These are phyloP conservation scores for Trametes punicea DNA, from an alignment of 768 basidiomycete genomes.

Conservation along the genomic window DNA sequence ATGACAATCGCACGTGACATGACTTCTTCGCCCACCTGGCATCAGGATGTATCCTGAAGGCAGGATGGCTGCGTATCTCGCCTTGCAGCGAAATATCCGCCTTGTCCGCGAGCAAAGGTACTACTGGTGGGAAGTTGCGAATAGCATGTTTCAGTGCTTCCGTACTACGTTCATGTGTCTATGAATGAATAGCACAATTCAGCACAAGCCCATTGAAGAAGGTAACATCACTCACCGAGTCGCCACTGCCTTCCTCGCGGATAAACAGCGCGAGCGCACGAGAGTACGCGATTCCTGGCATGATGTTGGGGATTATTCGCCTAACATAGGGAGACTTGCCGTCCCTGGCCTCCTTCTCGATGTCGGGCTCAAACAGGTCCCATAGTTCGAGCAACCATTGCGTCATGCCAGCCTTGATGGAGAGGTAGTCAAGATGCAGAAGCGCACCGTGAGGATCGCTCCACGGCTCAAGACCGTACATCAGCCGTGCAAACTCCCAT, in stretches of 20 bases:
- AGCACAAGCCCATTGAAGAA: background rate
- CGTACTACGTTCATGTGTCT: conserved; percentile 51
- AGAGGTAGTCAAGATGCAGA: conserved; percentile 81
- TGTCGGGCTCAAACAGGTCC: conserved; percentile 38
- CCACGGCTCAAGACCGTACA: conserved; percentile 82
- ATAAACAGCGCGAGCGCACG: conserved; percentile 62
- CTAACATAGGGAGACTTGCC: conserved; percentile 36
- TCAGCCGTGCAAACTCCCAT: conserved; percentile 86
- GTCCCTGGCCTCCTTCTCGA: conserved; percentile 12
- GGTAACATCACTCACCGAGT: conserved; percentile 2
- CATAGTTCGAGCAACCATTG: conserved; percentile 78
- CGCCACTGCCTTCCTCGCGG: conserved; percentile 42
- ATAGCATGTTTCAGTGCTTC: conserved; percentile 72
- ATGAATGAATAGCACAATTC: background rate
- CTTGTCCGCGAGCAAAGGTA: conserved; percentile 83
- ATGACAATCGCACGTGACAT: background rate
- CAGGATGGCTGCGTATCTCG: conserved; percentile 53
- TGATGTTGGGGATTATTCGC: conserved; percentile 32
- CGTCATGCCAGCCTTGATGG: conserved; percentile 74
- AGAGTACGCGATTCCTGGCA: conserved; percentile 80
- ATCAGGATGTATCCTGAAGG: conserved; percentile 70
- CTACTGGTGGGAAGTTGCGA: conserved; percentile 72
- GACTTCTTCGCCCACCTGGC: conserved; percentile 43
- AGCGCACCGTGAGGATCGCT: conserved; percentile 86
- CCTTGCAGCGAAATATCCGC: conserved; percentile 64